phyloP scores from a whole-genome alignment of 2,329 filamentous ascomycete genomes.

The Penicillium aurantiogriseum region DNA sequence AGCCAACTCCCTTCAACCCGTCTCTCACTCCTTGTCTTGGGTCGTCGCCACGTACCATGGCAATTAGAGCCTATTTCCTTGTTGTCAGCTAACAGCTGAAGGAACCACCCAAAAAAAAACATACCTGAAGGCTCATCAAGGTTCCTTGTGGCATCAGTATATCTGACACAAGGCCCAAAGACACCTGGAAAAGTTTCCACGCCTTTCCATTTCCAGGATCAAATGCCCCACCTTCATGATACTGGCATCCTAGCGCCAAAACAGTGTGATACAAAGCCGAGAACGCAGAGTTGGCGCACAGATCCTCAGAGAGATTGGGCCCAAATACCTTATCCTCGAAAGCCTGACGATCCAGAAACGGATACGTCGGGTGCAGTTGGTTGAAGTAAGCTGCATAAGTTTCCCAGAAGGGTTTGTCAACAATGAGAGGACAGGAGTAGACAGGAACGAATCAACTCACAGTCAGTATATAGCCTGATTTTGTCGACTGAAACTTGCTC shows the following conservation, averaged over 20 bases:
- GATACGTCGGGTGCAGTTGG: conserved; percentile 41
- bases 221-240: conserved; percentile 38
- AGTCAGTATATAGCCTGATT: background rate
- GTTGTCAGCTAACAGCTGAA: background rate
- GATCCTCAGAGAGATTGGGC: conserved; percentile 24
- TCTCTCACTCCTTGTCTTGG: no score
- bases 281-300: conserved; percentile 33
- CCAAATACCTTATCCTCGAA: conserved; percentile 37
- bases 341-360: conserved; percentile 40
- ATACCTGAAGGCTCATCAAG: conserved; percentile 24
- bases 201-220: conserved; percentile 41
- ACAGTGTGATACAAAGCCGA: conserved; percentile 41
- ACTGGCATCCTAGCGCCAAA: conserved; percentile 42
- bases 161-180: conserved; percentile 39
- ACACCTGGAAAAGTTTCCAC: conserved; percentile 43
- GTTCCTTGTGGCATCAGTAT: conserved; percentile 26
- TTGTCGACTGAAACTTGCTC: background rate
- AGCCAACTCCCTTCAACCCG: background rate
- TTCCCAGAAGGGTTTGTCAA: background rate
- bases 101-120: background rate
- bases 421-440: no score
- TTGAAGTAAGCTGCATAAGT: conserved; percentile 39
- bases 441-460: background rate
- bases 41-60: background rate
- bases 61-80: background rate